Base-by-base conservation (phyloP, 306 rosid genomes). In the Luffa acutangula region DNA sequence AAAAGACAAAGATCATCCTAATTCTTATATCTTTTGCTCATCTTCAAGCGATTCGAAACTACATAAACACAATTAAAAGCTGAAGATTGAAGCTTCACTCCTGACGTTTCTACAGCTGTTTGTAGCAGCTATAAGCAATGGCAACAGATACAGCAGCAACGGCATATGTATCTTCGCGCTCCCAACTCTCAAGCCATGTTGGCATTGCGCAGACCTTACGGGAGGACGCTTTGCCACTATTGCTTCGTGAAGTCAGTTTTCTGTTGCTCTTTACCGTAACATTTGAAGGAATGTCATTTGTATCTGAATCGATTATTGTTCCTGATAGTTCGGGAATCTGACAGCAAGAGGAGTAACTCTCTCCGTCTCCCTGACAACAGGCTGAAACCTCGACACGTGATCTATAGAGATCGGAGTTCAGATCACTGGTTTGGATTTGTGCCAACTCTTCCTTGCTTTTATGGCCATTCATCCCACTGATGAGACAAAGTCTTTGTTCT, bases 101-200 rank as follows among this genome's bases (percentile, higher is more conserved):
- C 7, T 51, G 33, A 49, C 46, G 34, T 31, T 46, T 8, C 14
- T 33, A 74, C 84, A 86, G 74, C 80, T 94, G 90, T 81, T 87
- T 92, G 90, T 86, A 92, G 95, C 91, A 92, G 88, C 90, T 87
- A 87, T 85, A 92, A 79, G 98, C 98, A 77, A 92, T 71, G 63
- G 78, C 88, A 51, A 94, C 97, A 0, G 97, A 92, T 17, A 84
- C 90, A 21, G 90, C 97, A 58, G 98, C 98, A 81, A 94, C 94
- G 37, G 97, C 93, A 48, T 88, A 87, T 2, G 96, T 89, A 85
- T 94, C 98, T 82, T 94, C 98, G 9, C 84, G 88, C 80, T 94
- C 97, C 98, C 98, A 94, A 83, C 89, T 85, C 72, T 92, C 93
- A 8, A 91, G 85, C 95, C 97, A 92, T 13, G 93, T 78, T 15